These are phyloP conservation scores for Podospora tetraspora DNA, from an alignment of 495 filamentous ascomycete species.

Conservation along the genomic window DNA sequence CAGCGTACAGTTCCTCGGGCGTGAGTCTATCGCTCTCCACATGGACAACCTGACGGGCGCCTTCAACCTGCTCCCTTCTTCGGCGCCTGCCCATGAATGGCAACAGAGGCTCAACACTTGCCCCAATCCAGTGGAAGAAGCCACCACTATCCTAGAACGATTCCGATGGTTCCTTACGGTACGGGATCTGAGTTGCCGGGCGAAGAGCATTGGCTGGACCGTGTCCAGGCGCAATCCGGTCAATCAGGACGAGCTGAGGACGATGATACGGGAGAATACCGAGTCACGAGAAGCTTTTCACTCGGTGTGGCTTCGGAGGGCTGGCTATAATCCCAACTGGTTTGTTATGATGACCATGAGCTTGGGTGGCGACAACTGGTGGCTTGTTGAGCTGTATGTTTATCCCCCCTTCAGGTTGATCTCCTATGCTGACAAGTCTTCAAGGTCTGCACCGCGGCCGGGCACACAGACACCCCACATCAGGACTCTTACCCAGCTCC, in stretches of 20 bases:
- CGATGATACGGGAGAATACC: slow-evolving; percentile 46
- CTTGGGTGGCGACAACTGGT: slow-evolving; percentile 72
- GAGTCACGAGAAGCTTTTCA: slow-evolving; percentile 47
- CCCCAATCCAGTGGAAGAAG: slow-evolving; percentile 51
- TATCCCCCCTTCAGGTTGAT: slow-evolving; percentile 6
- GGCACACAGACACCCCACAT: slow-evolving; percentile 22
- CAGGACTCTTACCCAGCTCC: slow-evolving; percentile 31
- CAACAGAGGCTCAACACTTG: slow-evolving; percentile 50
- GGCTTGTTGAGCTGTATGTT: slow-evolving; percentile 59
- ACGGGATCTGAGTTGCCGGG: slow-evolving; percentile 58
- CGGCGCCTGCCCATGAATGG: slow-evolving; percentile 31
- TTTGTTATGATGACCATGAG: slow-evolving; percentile 62
- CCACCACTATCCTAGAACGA: slow-evolving; percentile 46
- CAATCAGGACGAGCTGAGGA: slow-evolving; percentile 53
- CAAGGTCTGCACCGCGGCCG: slow-evolving; percentile 13
- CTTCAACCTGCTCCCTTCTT: slow-evolving; percentile 47
- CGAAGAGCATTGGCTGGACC: slow-evolving; percentile 58
- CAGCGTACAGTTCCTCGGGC: slow-evolving; percentile 59
- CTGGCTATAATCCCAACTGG: slow-evolving; percentile 61
- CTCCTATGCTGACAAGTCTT: slow-evolving; percentile 16
- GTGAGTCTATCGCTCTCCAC: slow-evolving; percentile 52
- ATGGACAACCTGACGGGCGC: slow-evolving; percentile 65
- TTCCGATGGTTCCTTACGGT: slow-evolving; percentile 54
- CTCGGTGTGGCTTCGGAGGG: slow-evolving; percentile 58
- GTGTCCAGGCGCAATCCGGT: slow-evolving; percentile 45